These are phyloP conservation scores for Pyricularia sp. DNA, from an alignment of 2,329 filamentous ascomycete genomes.

Conservation along the genomic window DNA sequence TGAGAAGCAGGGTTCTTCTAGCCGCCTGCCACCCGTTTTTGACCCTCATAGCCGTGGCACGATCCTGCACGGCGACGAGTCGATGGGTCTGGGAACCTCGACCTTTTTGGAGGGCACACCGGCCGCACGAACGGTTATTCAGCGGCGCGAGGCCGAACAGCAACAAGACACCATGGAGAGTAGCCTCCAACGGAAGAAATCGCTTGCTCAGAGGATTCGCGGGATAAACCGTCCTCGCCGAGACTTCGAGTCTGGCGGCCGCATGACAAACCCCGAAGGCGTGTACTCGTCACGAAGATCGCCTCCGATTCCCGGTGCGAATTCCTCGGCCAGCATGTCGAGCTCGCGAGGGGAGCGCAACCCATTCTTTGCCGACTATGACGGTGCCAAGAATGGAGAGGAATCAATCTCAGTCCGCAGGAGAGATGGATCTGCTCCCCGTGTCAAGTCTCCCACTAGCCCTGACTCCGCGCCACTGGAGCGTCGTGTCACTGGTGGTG, in stretches of 20 bases:
- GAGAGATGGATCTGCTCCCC: constrained; percentile 20
- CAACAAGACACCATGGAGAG: constrained; percentile 38
- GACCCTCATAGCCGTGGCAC: constrained; percentile 56
- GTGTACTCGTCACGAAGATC: constrained; percentile 27
- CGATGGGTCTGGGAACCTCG: constrained; percentile 74
- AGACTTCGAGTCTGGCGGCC: constrained; percentile 43
- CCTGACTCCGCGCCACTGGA: constrained; percentile 46
- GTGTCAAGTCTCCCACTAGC: constrained; percentile 37
- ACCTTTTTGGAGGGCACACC: constrained; percentile 93
- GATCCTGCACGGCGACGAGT: constrained; percentile 72
- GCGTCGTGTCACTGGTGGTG: constrained; percentile 45
- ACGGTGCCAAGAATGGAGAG: constrained; percentile 42
- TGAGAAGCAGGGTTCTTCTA: constrained; percentile 19
- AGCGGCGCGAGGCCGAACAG: constrained; percentile 59
- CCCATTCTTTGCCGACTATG: constrained; percentile 76
- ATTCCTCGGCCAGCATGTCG: constrained; percentile 15
- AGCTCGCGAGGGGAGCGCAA: constrained; percentile 41
- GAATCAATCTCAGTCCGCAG: constrained; percentile 32
- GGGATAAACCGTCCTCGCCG: constrained; percentile 60
- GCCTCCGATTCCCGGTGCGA: constrained; percentile 20
- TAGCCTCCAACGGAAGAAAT: constrained; percentile 81
- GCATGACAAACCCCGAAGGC: constrained; percentile 43
- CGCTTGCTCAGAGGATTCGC: constrained; percentile 79
- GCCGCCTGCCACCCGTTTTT: constrained; percentile 38
- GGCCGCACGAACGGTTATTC: constrained; percentile 66